Conservation (phyloP, 2,329 filamentous ascomycete genomes). For the Teratosphaeria viscida region DNA sequence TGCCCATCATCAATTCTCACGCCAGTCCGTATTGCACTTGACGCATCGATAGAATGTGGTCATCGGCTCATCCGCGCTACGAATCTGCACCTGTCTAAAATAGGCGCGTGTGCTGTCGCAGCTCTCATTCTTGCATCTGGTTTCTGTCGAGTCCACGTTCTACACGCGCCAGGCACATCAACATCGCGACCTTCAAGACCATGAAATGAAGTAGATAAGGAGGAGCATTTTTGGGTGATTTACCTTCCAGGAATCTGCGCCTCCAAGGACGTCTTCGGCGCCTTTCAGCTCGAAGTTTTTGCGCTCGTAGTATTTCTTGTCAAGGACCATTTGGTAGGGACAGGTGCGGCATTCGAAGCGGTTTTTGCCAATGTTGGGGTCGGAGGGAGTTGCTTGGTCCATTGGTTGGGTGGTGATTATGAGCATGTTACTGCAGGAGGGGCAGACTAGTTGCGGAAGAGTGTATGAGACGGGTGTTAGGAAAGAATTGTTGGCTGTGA, state of each 20-base stretch:
- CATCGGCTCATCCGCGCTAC: slow-evolving; percentile 97
- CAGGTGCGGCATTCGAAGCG: slow-evolving; percentile 93
- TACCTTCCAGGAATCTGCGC: slow-evolving; percentile 68
- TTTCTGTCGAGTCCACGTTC: slow-evolving; percentile 27
- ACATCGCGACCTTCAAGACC: background rate
- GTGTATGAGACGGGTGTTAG: background rate
- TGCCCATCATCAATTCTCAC: slow-evolving; percentile 26
- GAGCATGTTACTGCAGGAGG: slow-evolving; percentile 73
- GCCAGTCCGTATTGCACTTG: slow-evolving; percentile 35
- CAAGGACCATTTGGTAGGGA: slow-evolving; percentile 80
- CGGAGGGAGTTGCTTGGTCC: slow-evolving; percentile 25
- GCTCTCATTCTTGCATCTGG: slow-evolving; percentile 69
- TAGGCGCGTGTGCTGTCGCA: slow-evolving; percentile 80
- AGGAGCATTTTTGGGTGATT: background rate
- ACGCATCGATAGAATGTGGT: slow-evolving; percentile 77
- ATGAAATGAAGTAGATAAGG: background rate
- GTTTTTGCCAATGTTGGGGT: slow-evolving; percentile 46
- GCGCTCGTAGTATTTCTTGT: slow-evolving; percentile 70
- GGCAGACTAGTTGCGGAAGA: slow-evolving; percentile 52
- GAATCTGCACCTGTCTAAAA: slow-evolving; percentile 94
- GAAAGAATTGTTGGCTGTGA: background rate
- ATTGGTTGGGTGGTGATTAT: slow-evolving; percentile 50
- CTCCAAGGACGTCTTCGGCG: slow-evolving; percentile 82
- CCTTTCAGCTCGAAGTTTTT: slow-evolving; percentile 73
- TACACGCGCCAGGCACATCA: background rate